A percentile compares a stretch with the other conserved stretches of the same genome.
Conservation (phyloP, 2,329 filamentous ascomycete genomes). For the Pestalotiopsis sp. region DNA sequence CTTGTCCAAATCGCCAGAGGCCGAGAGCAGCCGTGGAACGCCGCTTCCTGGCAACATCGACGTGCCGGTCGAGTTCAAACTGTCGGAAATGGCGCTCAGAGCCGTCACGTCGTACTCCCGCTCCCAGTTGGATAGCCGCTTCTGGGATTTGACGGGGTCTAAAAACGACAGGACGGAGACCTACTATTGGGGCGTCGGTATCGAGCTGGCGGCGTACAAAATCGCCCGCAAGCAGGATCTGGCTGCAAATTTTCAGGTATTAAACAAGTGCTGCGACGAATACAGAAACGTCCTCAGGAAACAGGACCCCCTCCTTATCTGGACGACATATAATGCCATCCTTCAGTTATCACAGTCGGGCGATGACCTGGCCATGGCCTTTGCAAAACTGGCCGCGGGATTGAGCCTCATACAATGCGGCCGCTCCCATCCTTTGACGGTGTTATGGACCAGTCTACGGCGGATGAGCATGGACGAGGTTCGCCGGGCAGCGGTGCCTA, state of each 20-base stretch:
- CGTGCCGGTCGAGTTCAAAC: background rate
- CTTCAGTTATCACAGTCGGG: background rate
- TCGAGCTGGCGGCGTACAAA: constrained; percentile 1
- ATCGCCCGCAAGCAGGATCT: background rate
- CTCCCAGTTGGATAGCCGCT: background rate
- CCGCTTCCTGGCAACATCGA: background rate
- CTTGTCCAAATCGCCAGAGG: background rate
- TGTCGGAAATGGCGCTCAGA: background rate
- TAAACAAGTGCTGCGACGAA: constrained; percentile 9
- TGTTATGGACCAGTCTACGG: background rate
- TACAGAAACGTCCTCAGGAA: background rate
- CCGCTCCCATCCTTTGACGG: background rate
- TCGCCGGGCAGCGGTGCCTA: background rate
- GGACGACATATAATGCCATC: background rate
- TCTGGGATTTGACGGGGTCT: background rate
- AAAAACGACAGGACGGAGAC: background rate
- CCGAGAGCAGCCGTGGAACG: background rate
- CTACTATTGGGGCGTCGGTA: background rate
- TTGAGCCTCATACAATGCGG: background rate
- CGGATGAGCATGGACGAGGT: constrained; percentile 1
- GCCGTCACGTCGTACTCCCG: background rate
- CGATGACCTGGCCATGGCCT: constrained; percentile 3
- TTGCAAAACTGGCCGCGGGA: background rate
- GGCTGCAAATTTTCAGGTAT: constrained; percentile 4
- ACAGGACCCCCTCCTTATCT: background rate